Evolutionary conservation across 176 grass and related monocot species (phyloP), one percentile per base, ranked within the genome.

Genomic region (Ensete ventricosum): DNA sequence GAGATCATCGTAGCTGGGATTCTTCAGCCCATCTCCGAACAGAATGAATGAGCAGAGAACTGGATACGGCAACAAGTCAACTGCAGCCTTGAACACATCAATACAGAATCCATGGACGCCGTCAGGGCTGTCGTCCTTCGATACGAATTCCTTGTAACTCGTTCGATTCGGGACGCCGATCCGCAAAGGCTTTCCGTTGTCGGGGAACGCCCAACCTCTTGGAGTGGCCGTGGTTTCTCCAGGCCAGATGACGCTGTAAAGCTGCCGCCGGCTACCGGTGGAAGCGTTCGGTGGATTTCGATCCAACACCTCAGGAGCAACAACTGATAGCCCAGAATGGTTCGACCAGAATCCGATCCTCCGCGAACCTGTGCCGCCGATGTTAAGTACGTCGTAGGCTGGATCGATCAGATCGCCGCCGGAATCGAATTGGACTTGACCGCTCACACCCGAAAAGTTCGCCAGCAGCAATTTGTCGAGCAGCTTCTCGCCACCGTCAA

Each of bases 181-280:
- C 48, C 74, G 49, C 51, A 76, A 50, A 50, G 74, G 55, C n/a
- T 76, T 76, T 76, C 74, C 74, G 9, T 76, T 76, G 74, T 76
- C 23, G 19, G 74, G 74, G 57, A 76, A 76, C 14, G 64, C 74
- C 74, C 74, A 76, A 50, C 74, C 74, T 11, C 74, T 57, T 9
- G 74, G 74, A n/a, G 43, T 76, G 9, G 17, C 16, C 2, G 43
- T 25, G 43, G 74, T 76, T 64, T 76, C 57, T 9, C 74, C 74
- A 9, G 74, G 74, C 74, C 74, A 76, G 22, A 76, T 76, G 16
- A 21, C 34, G 64, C 16, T 52, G 74, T 76, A 64, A 23, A 76
- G 58, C 14, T 62, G 74, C n/a, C 52, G 57, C n/a, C 64, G 57
- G 57, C 54, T 64, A 5, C 27, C 52, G 11, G 74, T 16, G 20